Percentiles rank a stretch among this genome's conserved stretches.
phyloP scores from a whole-genome alignment of 116 monocot species.

The Trichopus zeylanicus region DNA sequence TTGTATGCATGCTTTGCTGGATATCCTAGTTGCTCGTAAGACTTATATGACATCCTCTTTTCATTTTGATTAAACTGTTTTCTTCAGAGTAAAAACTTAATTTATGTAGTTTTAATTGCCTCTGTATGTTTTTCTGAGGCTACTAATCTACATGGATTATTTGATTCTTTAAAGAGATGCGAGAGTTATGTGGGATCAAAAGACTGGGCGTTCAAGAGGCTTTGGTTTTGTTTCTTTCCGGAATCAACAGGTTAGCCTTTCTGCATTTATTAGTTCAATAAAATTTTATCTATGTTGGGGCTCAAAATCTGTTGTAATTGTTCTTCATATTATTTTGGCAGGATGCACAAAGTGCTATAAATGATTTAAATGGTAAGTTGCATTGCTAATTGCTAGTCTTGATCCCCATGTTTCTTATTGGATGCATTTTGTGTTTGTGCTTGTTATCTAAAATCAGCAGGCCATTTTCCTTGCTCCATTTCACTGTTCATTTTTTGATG shows the following conservation, averaged over 20 bases:
- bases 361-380: conserved; percentile 73
- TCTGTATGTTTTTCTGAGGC: neutral
- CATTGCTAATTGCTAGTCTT: conserved; percentile 33
- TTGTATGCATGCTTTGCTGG: conserved; percentile 66
- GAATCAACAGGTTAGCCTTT: conserved; percentile 60
- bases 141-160: neutral
- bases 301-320: neutral
- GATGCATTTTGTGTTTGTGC: too few species aligned
- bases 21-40: conserved; percentile 77
- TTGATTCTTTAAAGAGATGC: conserved; percentile 30
- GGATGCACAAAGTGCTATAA: conserved; percentile 97
- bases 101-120: neutral
- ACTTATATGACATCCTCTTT: neutral
- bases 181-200: conserved; percentile 69
- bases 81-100: neutral
- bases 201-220: conserved; percentile 78
- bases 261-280: too few species aligned
- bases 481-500: too few species aligned
- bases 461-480: too few species aligned
- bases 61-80: neutral
- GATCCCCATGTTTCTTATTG: neutral
- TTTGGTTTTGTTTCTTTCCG: conserved; percentile 97
- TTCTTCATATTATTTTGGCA: conserved; percentile 17
- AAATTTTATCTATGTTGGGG: neutral
- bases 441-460: too few species aligned